Percentiles rank a stretch among this genome's conserved stretches.
Evolutionary conservation across 257 asterid genomes (phyloP).

Genomic region (Solanum chaucha): DNA sequence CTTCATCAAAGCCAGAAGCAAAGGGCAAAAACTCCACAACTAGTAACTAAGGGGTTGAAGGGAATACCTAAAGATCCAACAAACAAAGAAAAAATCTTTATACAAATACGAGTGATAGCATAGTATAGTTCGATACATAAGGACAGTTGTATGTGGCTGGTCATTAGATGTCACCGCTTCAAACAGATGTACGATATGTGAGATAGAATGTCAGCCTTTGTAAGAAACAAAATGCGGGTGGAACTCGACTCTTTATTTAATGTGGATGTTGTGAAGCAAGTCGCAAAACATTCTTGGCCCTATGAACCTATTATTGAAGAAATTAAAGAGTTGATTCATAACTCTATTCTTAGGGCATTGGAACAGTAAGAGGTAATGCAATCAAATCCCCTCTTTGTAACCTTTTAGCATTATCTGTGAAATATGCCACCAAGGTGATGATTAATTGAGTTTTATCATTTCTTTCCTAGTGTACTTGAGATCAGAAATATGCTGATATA

Average conservation of each 20-base stretch:
- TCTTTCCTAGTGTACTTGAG: neutral
- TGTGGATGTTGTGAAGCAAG: neutral
- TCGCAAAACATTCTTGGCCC: neutral
- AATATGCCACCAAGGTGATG: neutral
- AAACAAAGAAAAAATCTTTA: neutral
- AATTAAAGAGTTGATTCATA: neutral
- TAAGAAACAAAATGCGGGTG: neutral
- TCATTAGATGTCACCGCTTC: neutral
- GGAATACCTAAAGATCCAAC: neutral
- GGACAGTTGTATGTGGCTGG: neutral
- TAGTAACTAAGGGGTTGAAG: neutral
- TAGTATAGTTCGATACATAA: conserved; percentile 23
- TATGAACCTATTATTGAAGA: neutral
- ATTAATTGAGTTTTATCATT: neutral
- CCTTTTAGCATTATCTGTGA: neutral
- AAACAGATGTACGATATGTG: neutral
- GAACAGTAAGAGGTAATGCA: neutral
- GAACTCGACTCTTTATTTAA: neutral
- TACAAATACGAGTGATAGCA: conserved; percentile 50
- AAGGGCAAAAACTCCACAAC: neutral
- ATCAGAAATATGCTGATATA: neutral
- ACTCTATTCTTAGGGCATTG: neutral
- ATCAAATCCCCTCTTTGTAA: neutral
- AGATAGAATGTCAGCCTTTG: neutral
- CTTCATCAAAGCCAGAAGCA: neutral